Evolutionary conservation across 208 protist genomes (phyloP), one percentile per base, ranked within the genome.

Genomic region (Leishmania aethiopica): DNA sequence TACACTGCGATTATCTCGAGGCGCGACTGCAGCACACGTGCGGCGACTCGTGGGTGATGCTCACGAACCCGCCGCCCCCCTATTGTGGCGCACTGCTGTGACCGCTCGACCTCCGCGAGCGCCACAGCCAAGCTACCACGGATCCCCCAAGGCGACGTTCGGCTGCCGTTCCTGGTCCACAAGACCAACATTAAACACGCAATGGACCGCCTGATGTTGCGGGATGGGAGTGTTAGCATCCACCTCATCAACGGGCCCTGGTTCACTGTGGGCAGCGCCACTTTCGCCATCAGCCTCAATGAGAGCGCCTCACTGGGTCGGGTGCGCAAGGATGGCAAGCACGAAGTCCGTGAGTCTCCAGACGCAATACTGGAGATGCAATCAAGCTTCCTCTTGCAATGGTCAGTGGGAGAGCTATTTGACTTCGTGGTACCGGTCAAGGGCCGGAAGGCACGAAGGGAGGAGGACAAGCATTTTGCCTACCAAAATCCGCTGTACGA

Each of bases 361-460:
- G 79, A 91, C 42, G 83, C 82, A 57, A 49, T 86, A 78, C 77
- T 74, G 42, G 86, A 88, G 55, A 64, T 93, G 85, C 76, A 87
- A 72, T 80, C 83, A n/a, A 85, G 80, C 66, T 85, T 89, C 82
- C 91, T 91, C 85, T 90, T 94, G 51, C 90, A 96, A 72, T 96
- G 92, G 92, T 83, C 90, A 11, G 55, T 96, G 22, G 88, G 89
- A 5, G 78, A 88, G 49, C 82, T 93, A 37, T 92, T 94, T 79
- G 89, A 92, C 79, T 93, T 96, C 75, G 85, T 84, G 1, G 92
- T 96, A 70, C 90, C 88, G 6, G 78, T 77, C 15, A 78, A 78
- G 60, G 67, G 82, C 11, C 47, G 69, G 6, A 59, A 75, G 25
- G 75, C 67, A 53, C 78, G 81, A 53, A 25, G 67, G 51, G 80